These are phyloP conservation scores for Fusarium coicis DNA, from an alignment of 2,329 filamentous ascomycete genomes.

Conservation along the genomic window DNA sequence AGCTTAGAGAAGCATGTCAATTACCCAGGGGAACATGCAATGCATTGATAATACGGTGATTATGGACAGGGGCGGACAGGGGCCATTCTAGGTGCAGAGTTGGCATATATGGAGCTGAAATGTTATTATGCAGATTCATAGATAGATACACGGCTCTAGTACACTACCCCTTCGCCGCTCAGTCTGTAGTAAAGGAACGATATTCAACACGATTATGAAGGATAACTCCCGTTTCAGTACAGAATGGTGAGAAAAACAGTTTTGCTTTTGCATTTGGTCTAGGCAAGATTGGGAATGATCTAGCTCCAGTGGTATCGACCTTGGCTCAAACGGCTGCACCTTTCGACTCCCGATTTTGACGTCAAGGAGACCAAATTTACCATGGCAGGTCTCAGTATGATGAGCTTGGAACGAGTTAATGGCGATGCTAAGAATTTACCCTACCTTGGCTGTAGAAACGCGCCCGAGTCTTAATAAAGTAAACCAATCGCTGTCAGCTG, in stretches of 20 bases:
- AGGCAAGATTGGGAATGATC: not conserved
- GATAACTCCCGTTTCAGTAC: no score
- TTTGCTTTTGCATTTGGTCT: not conserved
- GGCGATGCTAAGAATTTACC: not conserved
- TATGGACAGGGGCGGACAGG: not conserved
- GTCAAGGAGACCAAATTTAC: rapidly evolving
- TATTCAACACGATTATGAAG: no score
- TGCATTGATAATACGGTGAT: not conserved
- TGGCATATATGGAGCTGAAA: no score
- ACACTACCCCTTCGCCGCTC: not conserved
- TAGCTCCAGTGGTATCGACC: rapidly evolving
- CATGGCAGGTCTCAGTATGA: rapidly evolving
- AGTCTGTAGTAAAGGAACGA: not conserved
- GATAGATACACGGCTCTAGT: no score
- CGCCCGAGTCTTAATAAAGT: not conserved
- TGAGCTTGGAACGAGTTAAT: not conserved
- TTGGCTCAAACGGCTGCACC: not conserved
- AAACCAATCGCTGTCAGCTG: rapidly evolving
- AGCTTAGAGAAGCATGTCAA: no score
- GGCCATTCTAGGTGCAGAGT: not conserved
- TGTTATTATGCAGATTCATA: no score
- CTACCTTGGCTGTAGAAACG: not conserved
- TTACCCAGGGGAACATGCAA: not conserved
- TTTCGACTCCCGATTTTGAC: rapidly evolving
- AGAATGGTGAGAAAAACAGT: rapidly evolving